Percentiles rank a stretch among this genome's conserved stretches.
Evolutionary conservation across 1,139 yeast genomes (phyloP).

Genomic region (Taphrina wiesneri): DNA sequence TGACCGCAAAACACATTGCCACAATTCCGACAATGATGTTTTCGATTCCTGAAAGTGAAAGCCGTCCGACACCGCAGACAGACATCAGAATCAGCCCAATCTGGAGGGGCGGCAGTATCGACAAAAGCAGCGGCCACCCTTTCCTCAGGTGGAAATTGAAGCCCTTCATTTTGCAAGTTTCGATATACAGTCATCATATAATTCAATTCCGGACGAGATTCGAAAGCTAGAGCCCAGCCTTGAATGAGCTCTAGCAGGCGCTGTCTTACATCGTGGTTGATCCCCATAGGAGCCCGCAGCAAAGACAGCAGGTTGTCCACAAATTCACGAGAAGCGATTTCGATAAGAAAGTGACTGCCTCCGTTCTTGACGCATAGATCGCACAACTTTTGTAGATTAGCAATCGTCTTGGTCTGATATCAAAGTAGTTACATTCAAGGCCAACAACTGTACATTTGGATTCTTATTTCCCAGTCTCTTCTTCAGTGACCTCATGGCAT

Average conservation of each 20-base stretch:
- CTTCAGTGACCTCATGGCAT: slow-evolving; percentile 80
- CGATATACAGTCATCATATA: slow-evolving; percentile 67
- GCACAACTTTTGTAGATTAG: slow-evolving; percentile 54
- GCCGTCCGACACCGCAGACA: slow-evolving; percentile 90
- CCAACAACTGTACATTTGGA: slow-evolving; percentile 74
- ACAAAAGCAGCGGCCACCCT: slow-evolving; percentile 57
- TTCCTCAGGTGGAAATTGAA: slow-evolving; percentile 59
- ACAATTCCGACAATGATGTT: slow-evolving; percentile 95
- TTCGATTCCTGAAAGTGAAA: slow-evolving; percentile 79
- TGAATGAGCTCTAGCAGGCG: slow-evolving; percentile 66
- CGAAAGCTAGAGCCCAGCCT: slow-evolving; percentile 75
- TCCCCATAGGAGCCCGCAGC: slow-evolving; percentile 43
- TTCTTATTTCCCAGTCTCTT: slow-evolving; percentile 65
- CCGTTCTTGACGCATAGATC: slow-evolving; percentile 93
- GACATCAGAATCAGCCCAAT: slow-evolving; percentile 93
- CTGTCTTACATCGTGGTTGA: slow-evolving; percentile 58
- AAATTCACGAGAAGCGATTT: slow-evolving; percentile 81
- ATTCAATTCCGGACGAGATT: slow-evolving; percentile 64
- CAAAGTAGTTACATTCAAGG: slow-evolving; percentile 49
- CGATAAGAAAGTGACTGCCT: slow-evolving; percentile 79
- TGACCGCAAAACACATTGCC: slow-evolving; percentile 91
- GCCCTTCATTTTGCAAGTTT: slow-evolving; percentile 63
- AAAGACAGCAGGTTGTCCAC: slow-evolving; percentile 59
- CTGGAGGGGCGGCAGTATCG: slow-evolving; percentile 93
- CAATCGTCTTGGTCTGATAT: not conserved